phyloP scores from a whole-genome alignment of 495 filamentous ascomycete genomes.

The Aspergillus biplanus region DNA sequence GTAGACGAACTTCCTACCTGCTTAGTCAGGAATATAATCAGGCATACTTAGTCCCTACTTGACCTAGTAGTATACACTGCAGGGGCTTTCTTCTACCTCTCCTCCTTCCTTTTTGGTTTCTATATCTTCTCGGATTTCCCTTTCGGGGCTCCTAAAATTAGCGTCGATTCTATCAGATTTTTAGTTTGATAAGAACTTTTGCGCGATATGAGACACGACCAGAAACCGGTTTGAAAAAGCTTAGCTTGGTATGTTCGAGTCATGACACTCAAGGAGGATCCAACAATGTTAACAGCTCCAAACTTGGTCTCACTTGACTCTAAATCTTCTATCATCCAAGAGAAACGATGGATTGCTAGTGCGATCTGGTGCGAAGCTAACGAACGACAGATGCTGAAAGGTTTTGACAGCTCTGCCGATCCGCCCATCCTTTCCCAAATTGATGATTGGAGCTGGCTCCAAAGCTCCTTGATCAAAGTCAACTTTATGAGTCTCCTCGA shows the following conservation, averaged over 20 bases:
- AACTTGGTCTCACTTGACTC: not conserved
- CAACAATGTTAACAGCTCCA: not conserved
- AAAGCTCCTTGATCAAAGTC: not conserved
- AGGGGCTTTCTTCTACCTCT: slow-evolving; percentile 7
- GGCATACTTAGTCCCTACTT: no score
- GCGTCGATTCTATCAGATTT: not conserved
- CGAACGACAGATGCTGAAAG: not conserved
- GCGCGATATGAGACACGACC: not conserved
- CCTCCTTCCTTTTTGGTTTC: not conserved
- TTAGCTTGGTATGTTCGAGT: not conserved
- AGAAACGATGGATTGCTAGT: not conserved
- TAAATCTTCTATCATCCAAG: not conserved
- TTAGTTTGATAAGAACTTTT: not conserved
- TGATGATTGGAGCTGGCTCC: not conserved
- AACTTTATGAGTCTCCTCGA: no score
- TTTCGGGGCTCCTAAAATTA: not conserved
- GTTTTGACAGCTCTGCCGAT: slow-evolving; percentile 8
- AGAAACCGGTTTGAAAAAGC: not conserved
- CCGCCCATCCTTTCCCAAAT: not conserved
- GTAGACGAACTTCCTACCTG: not conserved
- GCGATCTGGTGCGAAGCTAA: not conserved
- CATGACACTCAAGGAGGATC: not conserved
- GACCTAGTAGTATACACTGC: slow-evolving; percentile 4
- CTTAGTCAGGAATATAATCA: not conserved
- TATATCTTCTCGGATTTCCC: slow-evolving; percentile 1